These are phyloP conservation scores for Trametes versicolor DNA, from an alignment of 1,284 basidiomycete species.

Conservation along the genomic window DNA sequence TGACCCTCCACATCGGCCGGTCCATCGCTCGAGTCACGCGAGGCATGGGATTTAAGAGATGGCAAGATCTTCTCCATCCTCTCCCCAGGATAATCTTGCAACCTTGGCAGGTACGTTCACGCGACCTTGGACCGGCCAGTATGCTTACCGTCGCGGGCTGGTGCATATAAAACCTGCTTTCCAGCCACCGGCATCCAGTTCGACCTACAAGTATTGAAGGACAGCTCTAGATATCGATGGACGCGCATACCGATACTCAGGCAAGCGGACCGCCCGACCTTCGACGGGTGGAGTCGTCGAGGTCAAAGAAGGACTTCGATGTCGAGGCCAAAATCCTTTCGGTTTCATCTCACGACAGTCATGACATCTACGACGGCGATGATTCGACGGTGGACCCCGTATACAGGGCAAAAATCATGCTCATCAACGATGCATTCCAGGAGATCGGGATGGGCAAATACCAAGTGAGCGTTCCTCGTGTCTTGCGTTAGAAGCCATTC, in stretches of 20 bases:
- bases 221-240: background rate
- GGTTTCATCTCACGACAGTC: constrained; percentile 48
- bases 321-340: constrained; percentile 26
- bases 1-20: constrained; percentile 1
- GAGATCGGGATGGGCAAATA: constrained; percentile 80
- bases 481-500: background rate
- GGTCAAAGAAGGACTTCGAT: constrained; percentile 14
- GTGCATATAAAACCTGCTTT: background rate
- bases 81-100: background rate
- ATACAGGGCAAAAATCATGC: constrained; percentile 68
- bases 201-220: background rate
- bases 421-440: constrained; percentile 73
- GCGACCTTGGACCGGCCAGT: background rate
- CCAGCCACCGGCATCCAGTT: background rate
- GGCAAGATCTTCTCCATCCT: background rate
- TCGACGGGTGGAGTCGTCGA: constrained; percentile 2
- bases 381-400: constrained; percentile 59
- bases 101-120: background rate
- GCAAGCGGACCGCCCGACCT: background rate
- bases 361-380: constrained; percentile 50
- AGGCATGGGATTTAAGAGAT: background rate
- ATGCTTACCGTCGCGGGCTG: background rate
- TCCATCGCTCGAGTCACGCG: background rate
- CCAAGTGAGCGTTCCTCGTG: constrained; percentile 53
- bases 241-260: background rate